Conservation (phyloP, 2,329 filamentous ascomycete genomes). For the Pestalotiopsis sp. region DNA sequence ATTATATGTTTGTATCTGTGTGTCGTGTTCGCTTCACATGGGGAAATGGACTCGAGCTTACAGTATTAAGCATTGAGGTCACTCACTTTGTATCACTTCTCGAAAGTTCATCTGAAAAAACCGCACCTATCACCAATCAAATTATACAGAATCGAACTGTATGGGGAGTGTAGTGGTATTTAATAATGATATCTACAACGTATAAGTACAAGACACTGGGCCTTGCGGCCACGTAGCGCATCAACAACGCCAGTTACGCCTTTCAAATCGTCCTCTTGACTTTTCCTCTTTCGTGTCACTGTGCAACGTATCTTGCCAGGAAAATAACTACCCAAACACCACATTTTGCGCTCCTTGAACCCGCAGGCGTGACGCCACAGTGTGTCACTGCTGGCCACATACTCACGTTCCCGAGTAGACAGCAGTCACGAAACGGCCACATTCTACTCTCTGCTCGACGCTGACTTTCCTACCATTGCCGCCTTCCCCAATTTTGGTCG, state of each 20-base stretch:
- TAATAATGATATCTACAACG: neutral
- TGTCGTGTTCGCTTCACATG: too few relatives aligned
- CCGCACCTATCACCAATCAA: too few relatives aligned
- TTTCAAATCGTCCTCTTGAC: neutral
- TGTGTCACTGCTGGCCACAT: neutral
- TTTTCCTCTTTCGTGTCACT: neutral
- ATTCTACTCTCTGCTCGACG: constrained; percentile 86
- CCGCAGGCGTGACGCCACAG: too few relatives aligned
- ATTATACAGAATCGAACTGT: too few relatives aligned
- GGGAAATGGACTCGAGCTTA: too few relatives aligned
- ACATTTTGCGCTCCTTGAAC: neutral
- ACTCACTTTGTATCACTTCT: too few relatives aligned
- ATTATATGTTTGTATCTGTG: too few relatives aligned
- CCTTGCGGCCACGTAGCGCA: neutral
- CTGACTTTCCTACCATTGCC: constrained; percentile 68
- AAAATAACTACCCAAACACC: neutral
- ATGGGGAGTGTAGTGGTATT: neutral
- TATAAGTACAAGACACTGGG: neutral
- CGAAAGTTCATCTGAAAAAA: too few relatives aligned
- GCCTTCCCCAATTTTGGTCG: constrained; percentile 61
- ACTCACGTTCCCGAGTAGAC: constrained; percentile 68
- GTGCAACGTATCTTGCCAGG: neutral
- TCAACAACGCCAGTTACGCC: neutral
- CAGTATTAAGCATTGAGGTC: too few relatives aligned
- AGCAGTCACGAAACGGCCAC: constrained; percentile 78